Conservation (phyloP, 352 stramenopile genomes). For the Phytophthora macrochlamydospora region DNA sequence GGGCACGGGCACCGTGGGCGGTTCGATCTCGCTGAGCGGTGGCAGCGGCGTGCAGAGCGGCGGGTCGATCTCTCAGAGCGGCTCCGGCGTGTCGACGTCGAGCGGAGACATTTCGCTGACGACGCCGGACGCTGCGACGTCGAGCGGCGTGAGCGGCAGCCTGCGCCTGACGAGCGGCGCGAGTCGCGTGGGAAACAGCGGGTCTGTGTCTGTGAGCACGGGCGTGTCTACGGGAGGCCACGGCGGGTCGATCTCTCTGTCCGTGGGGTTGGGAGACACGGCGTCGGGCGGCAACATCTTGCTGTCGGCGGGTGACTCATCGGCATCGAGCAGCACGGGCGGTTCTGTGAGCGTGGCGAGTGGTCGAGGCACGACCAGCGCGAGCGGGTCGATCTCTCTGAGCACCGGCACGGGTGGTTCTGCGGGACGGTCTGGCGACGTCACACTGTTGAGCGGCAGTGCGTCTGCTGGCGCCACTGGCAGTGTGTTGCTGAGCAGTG, state of each 20-base stretch:
- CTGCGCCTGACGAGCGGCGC: slow-evolving; percentile 4
- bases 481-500: slow-evolving; percentile 1
- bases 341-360: neutral
- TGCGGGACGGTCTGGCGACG: neutral
- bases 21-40: neutral
- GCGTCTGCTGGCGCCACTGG: slow-evolving; percentile 1
- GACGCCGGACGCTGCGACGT: neutral
- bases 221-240: slow-evolving; percentile 19
- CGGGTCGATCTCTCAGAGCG: neutral
- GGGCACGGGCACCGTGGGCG: slow-evolving; percentile 31
- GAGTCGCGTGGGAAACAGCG: neutral
- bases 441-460: neutral
- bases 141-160: slow-evolving; percentile 13
- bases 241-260: slow-evolving; percentile 30
- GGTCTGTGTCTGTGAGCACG: slow-evolving; percentile 20
- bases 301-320: slow-evolving; percentile 11
- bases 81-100: slow-evolving; percentile 32
- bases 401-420: neutral
- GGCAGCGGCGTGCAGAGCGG: slow-evolving; percentile 4
- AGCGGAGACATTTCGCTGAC: slow-evolving; percentile 13
- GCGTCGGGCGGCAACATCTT: slow-evolving; percentile 22
- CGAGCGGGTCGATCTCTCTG: slow-evolving; percentile 17
- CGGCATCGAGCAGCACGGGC: slow-evolving; percentile 10
- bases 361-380: slow-evolving; percentile 2
- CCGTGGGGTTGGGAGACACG: slow-evolving; percentile 26